Evolutionary conservation across 768 basidiomycete genomes (phyloP).

Genomic region (Imleria badia): DNA sequence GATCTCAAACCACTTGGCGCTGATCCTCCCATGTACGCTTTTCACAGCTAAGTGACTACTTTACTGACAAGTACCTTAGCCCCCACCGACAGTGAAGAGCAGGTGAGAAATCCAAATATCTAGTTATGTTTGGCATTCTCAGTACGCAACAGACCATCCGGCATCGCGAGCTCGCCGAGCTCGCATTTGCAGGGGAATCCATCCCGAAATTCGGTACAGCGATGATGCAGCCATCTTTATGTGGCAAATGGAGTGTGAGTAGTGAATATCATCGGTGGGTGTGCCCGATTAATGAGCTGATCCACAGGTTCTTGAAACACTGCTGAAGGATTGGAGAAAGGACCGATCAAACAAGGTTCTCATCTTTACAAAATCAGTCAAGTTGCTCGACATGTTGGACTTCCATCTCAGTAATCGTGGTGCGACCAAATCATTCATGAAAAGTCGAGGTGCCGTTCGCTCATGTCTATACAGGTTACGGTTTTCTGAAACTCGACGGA

Average conservation of each 20-base stretch:
- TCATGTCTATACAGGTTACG: constrained; percentile 40
- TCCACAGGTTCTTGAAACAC: constrained; percentile 62
- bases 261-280: not conserved
- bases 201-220: constrained; percentile 62
- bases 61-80: constrained; percentile 40
- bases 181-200: constrained; percentile 59
- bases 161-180: constrained; percentile 58
- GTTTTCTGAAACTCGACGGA: constrained; percentile 80
- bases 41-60: not conserved
- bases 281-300: not conserved
- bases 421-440: constrained; percentile 22
- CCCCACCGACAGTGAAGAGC: constrained; percentile 65
- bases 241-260: constrained; percentile 83
- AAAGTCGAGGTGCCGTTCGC: not conserved
- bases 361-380: constrained; percentile 92
- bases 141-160: constrained; percentile 39
- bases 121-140: not conserved
- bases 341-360: constrained; percentile 81
- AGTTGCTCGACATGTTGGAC: constrained; percentile 82
- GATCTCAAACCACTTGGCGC: constrained; percentile 82
- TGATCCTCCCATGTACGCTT: constrained; percentile 75
- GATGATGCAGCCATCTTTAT: constrained; percentile 62
- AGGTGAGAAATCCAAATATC: constrained; percentile 39
- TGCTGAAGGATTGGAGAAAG: constrained; percentile 67
- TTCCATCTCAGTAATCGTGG: constrained; percentile 64